Evolutionary conservation across 2,329 filamentous ascomycete species (phyloP).

Genomic region (Stemphylium lycopersici): DNA sequence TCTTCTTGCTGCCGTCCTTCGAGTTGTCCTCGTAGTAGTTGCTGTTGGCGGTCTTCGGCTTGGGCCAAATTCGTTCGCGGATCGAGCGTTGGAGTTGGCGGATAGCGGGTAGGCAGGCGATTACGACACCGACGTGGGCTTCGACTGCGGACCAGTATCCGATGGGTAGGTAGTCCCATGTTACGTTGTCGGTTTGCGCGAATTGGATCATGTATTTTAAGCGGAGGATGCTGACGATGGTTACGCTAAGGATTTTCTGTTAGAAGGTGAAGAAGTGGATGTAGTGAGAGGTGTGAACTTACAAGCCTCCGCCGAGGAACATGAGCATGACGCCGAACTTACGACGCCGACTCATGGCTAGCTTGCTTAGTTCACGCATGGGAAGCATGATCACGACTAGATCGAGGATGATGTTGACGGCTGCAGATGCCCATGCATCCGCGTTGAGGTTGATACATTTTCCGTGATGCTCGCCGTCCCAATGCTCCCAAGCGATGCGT

Average conservation of each 20-base stretch:
- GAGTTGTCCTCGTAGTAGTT: too few species aligned
- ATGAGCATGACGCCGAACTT: constrained; percentile 47
- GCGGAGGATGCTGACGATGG: too few species aligned
- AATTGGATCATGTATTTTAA: too few species aligned
- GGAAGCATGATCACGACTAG: constrained; percentile 40
- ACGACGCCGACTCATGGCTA: constrained; percentile 37
- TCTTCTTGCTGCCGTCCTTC: too few species aligned
- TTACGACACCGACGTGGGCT: constrained; percentile 34
- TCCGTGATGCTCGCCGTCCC: constrained; percentile 35
- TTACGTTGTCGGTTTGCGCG: constrained; percentile 37
- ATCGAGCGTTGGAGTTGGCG: too few species aligned
- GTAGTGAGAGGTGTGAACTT: constrained; percentile 19
- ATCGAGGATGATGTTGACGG: constrained; percentile 42
- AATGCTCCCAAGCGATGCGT: constrained; percentile 29
- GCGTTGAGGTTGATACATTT: constrained; percentile 34
- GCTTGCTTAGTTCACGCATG: constrained; percentile 35
- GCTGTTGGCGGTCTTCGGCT: too few species aligned
- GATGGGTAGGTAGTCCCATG: constrained; percentile 42
- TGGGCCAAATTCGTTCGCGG: too few species aligned
- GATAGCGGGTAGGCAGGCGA: constrained; percentile 27
- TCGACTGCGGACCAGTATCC: constrained; percentile 39
- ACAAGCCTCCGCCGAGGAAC: constrained; percentile 50
- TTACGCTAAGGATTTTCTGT: too few species aligned
- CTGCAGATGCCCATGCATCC: constrained; percentile 37
- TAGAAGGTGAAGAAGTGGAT: too few species aligned